Evolutionary conservation across 2,329 filamentous ascomycete species (phyloP).

Genomic region (Lachnum nothofagi): DNA sequence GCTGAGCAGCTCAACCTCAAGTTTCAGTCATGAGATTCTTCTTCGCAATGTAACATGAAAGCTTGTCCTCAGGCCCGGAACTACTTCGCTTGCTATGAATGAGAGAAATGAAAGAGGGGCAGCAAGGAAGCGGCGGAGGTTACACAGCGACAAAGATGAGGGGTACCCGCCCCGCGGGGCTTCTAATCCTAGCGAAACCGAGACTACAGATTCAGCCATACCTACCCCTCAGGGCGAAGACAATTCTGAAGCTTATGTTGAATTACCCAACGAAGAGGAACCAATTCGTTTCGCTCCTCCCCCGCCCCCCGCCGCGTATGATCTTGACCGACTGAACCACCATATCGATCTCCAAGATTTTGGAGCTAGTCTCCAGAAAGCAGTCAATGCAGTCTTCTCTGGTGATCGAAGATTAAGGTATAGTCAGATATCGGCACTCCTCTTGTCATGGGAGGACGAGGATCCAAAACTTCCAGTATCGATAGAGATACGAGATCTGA

Average conservation of each 20-base stretch:
- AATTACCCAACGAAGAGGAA: neutral
- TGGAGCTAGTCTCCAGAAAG: conserved; percentile 50
- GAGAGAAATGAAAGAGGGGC: too few relatives aligned
- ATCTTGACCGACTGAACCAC: conserved; percentile 11
- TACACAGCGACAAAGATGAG: neutral
- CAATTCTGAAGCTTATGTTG: neutral
- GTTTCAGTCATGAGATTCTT: neutral
- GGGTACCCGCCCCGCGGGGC: neutral
- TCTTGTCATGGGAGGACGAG: conserved; percentile 58
- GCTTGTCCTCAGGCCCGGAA: neutral
- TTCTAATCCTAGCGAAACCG: neutral
- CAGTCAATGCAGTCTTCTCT: conserved; percentile 57
- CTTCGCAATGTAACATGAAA: neutral
- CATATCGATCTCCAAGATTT: conserved; percentile 16
- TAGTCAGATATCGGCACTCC: conserved; percentile 49
- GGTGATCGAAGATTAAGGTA: conserved; percentile 53
- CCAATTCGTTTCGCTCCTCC: neutral
- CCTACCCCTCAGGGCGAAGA: neutral
- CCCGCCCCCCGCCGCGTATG: neutral
- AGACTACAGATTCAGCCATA: neutral
- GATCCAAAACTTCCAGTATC: conserved; percentile 38
- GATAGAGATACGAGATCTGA: conserved; percentile 47
- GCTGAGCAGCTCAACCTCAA: neutral
- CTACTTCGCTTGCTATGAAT: neutral
- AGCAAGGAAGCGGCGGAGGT: neutral